A percentile compares a stretch with the other conserved stretches of the same genome.
phyloP scores from a whole-genome alignment of 2,329 filamentous ascomycete genomes.

The Rhinocladiella similis region DNA sequence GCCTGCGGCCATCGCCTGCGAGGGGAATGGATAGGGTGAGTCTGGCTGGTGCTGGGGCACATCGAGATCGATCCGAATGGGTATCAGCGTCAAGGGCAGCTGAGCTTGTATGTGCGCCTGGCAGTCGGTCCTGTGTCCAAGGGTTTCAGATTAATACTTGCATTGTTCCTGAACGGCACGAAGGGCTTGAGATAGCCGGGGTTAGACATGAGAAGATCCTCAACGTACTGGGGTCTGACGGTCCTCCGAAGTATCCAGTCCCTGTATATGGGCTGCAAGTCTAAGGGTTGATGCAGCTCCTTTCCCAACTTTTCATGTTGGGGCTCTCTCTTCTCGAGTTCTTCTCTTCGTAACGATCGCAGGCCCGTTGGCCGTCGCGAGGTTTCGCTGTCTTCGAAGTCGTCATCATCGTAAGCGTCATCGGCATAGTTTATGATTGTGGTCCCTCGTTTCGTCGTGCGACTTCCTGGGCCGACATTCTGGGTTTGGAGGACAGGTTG shows the following conservation, averaged over 20 bases:
- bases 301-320: slow-evolving; percentile 77
- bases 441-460: slow-evolving; percentile 96
- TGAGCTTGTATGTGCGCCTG: slow-evolving; percentile 67
- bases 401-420: slow-evolving; percentile 80
- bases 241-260: slow-evolving; percentile 86
- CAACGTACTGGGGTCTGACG: slow-evolving; percentile 44
- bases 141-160: slow-evolving; percentile 9
- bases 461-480: slow-evolving; percentile 64
- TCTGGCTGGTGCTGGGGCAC: slow-evolving; percentile 66
- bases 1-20: slow-evolving; percentile 39
- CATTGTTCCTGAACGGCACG: neutral
- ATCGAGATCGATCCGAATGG: slow-evolving; percentile 94
- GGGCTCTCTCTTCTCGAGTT: slow-evolving; percentile 65
- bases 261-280: slow-evolving; percentile 86
- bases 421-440: slow-evolving; percentile 98
- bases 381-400: slow-evolving; percentile 66
- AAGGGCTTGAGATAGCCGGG: neutral
- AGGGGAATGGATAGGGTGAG: slow-evolving; percentile 48
- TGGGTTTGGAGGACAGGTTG: slow-evolving; percentile 77
- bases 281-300: slow-evolving; percentile 74
- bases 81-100: slow-evolving; percentile 85
- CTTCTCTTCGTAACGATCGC: slow-evolving; percentile 77
- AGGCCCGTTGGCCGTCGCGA: slow-evolving; percentile 73
- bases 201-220: neutral
- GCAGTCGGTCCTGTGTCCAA: slow-evolving; percentile 52